phyloP scores from a whole-genome alignment of 257 asterid genomes.

The Jaltomata sinuosa region DNA sequence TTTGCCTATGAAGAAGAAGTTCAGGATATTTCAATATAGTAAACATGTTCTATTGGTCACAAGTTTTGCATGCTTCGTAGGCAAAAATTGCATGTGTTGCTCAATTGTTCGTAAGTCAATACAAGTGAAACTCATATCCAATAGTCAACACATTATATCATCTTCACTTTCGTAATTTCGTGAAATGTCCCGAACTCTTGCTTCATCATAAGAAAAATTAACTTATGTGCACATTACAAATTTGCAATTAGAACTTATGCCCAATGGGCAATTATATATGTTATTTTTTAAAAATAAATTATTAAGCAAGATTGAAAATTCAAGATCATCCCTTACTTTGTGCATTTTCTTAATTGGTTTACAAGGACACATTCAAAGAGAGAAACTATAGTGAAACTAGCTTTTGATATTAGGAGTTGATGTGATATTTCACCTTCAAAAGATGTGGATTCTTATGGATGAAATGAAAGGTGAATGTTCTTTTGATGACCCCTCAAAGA shows the following conservation, averaged over 20 bases:
- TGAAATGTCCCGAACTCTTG: background rate
- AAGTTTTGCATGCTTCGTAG: background rate
- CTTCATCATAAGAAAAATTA: background rate
- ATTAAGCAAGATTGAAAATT: too few species aligned
- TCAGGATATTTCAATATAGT: background rate
- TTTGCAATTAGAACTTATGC: background rate
- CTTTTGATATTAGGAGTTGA: background rate
- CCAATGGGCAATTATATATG: rapidly evolving
- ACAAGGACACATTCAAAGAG: background rate
- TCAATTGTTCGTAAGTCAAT: background rate
- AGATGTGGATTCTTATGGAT: background rate
- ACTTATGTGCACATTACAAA: background rate
- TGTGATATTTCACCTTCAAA: background rate
- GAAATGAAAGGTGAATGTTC: background rate
- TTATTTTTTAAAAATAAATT: background rate
- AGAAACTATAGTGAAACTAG: background rate
- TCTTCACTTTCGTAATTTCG: background rate
- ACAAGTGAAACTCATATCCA: background rate
- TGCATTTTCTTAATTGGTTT: background rate
- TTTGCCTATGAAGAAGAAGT: background rate
- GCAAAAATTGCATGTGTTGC: background rate
- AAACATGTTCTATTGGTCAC: background rate
- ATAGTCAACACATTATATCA: background rate
- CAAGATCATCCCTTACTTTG: background rate
- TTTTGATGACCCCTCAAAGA: background rate